A percentile compares a stretch with the other conserved stretches of the same genome.
These are phyloP conservation scores for Aphanomyces cochlioides DNA, from an alignment of 352 stramenopile genomes.

Conservation along the genomic window DNA sequence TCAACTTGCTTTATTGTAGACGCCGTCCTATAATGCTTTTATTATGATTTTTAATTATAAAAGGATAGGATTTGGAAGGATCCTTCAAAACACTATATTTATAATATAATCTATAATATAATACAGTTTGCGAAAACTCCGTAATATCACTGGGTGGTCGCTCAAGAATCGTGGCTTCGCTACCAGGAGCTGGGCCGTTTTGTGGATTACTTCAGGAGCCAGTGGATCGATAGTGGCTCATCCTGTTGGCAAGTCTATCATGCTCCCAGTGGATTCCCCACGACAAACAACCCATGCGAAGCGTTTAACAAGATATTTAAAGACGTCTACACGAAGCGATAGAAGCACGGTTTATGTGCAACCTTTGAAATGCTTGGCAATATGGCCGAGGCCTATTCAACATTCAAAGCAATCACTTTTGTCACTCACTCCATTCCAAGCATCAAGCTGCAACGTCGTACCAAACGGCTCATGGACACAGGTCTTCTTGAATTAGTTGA, in stretches of 20 bases:
- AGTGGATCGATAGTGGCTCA: background rate
- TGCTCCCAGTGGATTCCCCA: background rate
- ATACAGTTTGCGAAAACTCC: no score
- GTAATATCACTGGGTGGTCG: background rate
- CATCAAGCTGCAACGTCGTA: background rate
- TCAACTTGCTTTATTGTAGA: no score
- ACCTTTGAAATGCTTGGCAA: background rate
- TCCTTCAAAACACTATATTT: no score
- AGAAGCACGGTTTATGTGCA: background rate
- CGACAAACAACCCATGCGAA: conserved; percentile 10
- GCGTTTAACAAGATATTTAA: conserved; percentile 3
- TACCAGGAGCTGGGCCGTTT: background rate
- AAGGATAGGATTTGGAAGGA: no score
- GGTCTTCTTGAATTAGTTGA: conserved; percentile 1
- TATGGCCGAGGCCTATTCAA: background rate
- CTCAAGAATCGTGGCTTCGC: background rate
- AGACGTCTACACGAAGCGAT: background rate
- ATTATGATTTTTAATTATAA: no score
- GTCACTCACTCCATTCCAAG: background rate
- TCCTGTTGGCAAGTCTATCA: conserved; percentile 3
- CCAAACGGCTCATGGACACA: background rate
- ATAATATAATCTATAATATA: no score
- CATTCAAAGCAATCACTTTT: background rate
- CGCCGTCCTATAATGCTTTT: no score
- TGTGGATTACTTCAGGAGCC: background rate